phyloP scores from a whole-genome alignment of 495 filamentous ascomycete genomes.

The Daldinia vernicosa region DNA sequence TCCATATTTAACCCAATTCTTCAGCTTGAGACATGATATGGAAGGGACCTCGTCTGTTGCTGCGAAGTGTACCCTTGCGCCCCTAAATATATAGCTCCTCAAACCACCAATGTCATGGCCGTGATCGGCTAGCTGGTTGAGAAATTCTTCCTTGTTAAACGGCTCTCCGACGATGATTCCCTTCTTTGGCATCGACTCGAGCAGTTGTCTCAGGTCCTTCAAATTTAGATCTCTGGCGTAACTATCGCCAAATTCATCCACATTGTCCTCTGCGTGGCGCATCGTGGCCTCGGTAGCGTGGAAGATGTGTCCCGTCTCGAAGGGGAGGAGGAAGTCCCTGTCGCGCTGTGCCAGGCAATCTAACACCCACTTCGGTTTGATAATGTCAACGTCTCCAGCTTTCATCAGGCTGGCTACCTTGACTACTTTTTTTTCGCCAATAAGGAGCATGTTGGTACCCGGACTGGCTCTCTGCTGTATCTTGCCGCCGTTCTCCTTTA shows the following conservation, averaged over 20 bases:
- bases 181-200: constrained; percentile 57
- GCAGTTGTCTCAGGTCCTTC: constrained; percentile 70
- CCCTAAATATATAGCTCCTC: constrained; percentile 73
- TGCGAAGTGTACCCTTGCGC: constrained; percentile 66
- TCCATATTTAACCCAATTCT: constrained; percentile 69
- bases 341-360: constrained; percentile 77
- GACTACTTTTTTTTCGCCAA: constrained; percentile 86
- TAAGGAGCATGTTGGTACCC: constrained; percentile 66
- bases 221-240: constrained; percentile 75
- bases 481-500: constrained; percentile 88
- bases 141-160: constrained; percentile 54
- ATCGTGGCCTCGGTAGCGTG: constrained; percentile 49
- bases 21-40: constrained; percentile 42
- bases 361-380: constrained; percentile 83
- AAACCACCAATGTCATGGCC: constrained; percentile 60
- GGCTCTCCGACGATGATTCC: constrained; percentile 26
- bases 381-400: constrained; percentile 70
- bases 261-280: constrained; percentile 54
- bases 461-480: constrained; percentile 77
- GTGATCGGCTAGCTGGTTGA: constrained; percentile 64
- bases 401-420: constrained; percentile 86
- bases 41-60: constrained; percentile 26
- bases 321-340: constrained; percentile 69
- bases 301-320: constrained; percentile 70
- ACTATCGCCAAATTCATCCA: constrained; percentile 84